Conservation (phyloP, 352 stramenopile genomes). For the Pythium insidiosum region DNA sequence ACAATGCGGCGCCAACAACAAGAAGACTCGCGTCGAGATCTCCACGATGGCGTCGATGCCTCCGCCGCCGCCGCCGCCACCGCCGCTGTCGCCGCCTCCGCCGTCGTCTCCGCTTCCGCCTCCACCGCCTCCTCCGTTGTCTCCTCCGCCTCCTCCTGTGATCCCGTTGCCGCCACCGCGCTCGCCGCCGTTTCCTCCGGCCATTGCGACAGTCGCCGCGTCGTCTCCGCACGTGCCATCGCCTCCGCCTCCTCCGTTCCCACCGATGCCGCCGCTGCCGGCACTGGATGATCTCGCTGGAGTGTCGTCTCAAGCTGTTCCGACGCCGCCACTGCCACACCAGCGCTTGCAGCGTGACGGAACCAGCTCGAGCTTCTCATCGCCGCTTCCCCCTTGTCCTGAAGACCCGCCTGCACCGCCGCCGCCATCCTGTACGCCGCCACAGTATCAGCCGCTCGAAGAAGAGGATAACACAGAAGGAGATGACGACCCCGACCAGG, state of each 20-base stretch:
- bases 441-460: constrained; percentile 57
- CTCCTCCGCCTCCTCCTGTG: no score
- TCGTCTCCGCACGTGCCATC: no score
- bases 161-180: no score
- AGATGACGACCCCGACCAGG: no score
- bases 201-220: no score
- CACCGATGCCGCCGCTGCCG: constrained; percentile 13
- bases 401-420: constrained; percentile 56
- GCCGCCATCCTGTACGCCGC: constrained; percentile 50
- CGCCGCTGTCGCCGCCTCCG: constrained; percentile 10
- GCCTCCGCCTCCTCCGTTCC: constrained; percentile 15
- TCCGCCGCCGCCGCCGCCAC: constrained; percentile 17
- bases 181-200: no score
- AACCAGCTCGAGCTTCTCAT: constrained; percentile 60
- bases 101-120: constrained; percentile 11
- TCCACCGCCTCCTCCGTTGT: constrained; percentile 10
- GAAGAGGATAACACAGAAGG: constrained; percentile 33
- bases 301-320: constrained; percentile 1
- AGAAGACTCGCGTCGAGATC: constrained; percentile 9
- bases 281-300: constrained; percentile 4
- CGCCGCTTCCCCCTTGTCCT: constrained; percentile 59
- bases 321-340: not conserved
- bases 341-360: constrained; percentile 3
- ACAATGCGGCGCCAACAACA: not conserved
- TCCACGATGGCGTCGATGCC: constrained; percentile 13